A percentile compares a stretch with the other conserved stretches of the same genome.
These are phyloP conservation scores for Malania oleifera DNA, from an alignment of 164 flowering plant genomes.

Conservation along the genomic window DNA sequence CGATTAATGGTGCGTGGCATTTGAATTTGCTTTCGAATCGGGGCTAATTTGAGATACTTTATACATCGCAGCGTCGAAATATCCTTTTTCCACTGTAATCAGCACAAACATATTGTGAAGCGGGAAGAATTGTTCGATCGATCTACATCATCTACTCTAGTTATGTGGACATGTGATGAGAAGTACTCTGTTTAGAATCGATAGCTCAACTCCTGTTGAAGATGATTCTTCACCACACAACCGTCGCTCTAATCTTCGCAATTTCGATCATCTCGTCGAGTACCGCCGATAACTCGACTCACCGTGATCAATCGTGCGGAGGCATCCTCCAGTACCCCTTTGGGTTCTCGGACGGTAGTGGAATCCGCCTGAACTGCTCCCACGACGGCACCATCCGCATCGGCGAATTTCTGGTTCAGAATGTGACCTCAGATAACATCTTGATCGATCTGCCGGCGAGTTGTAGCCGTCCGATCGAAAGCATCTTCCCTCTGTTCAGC, in stretches of 20 bases:
- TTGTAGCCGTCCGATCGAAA: slow-evolving; percentile 25
- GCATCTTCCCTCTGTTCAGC: slow-evolving; percentile 20
- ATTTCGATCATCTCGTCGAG: neutral
- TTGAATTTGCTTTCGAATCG: neutral
- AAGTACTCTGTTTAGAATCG: too few relatives aligned
- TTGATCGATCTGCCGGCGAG: slow-evolving; percentile 24
- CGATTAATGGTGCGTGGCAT: slow-evolving; percentile 1
- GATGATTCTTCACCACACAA: too few relatives aligned
- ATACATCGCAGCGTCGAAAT: too few relatives aligned
- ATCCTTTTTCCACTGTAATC: too few relatives aligned
- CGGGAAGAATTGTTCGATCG: neutral
- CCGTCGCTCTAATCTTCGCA: neutral
- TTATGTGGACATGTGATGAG: neutral
- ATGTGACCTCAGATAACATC: slow-evolving; percentile 21
- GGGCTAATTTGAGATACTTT: too few relatives aligned
- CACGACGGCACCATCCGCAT: slow-evolving; percentile 8
- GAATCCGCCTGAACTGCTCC: slow-evolving; percentile 30
- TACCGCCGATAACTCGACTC: neutral
- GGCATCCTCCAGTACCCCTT: slow-evolving; percentile 28
- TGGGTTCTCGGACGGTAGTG: slow-evolving; percentile 36
- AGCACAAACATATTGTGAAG: too few relatives aligned
- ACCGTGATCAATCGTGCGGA: slow-evolving; percentile 19
- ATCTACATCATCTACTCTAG: neutral
- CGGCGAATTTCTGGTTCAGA: slow-evolving; percentile 26
- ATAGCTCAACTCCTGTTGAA: too few relatives aligned